Evolutionary conservation across 2,329 filamentous ascomycete genomes (phyloP), one percentile per base, ranked within the genome.

Genomic region (Botryosphaeria dothidea): DNA sequence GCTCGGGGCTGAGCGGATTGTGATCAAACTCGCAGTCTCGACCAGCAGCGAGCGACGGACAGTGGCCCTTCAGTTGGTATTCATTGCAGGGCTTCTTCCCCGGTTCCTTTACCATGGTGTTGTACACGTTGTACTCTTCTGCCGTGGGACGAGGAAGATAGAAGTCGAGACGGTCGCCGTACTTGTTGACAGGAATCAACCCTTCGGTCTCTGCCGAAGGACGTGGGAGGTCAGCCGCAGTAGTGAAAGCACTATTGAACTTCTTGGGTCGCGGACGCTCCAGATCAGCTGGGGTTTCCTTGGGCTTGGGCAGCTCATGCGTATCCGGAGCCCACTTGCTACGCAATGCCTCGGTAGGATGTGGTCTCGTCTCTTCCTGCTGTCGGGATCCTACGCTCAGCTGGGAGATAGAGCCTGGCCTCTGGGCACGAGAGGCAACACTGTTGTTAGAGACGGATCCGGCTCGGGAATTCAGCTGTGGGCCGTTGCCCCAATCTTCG

Each of bases 81-180:
- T 77, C 78, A 69, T 85, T 85, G 71, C 84, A 86, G 0, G 82
- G 76, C 68, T 84, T 84, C 19, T 74, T 72, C 15, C 72, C 73
- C 29, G 75, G 41, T 29, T 54, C 62, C 41, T 46, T 57, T 25
- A 25, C 27, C 9, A 78, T 76, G 11, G 72, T 70, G 21, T 77
- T 75, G 69, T 82, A 85, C 8, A 68, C 67, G 1, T 74, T 70
- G 69, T 78, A 77, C 29, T 80, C 78, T 17, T 78, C 74, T 15
- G 67, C 36, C 0, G 77, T 69, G 0, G 81, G 79, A 0, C 72
- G 68, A 8, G 75, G 72, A 34, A 78, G 72, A 68, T 78, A 79
- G 0, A 73, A 67, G 68, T 86, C 84, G 15, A 86, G 71, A 4
- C 84, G 82, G 15, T 84, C 76, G 1, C 75, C 75, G 11, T 77